Conservation (phyloP, 441 rosid species). For the Capsella rubella region DNA sequence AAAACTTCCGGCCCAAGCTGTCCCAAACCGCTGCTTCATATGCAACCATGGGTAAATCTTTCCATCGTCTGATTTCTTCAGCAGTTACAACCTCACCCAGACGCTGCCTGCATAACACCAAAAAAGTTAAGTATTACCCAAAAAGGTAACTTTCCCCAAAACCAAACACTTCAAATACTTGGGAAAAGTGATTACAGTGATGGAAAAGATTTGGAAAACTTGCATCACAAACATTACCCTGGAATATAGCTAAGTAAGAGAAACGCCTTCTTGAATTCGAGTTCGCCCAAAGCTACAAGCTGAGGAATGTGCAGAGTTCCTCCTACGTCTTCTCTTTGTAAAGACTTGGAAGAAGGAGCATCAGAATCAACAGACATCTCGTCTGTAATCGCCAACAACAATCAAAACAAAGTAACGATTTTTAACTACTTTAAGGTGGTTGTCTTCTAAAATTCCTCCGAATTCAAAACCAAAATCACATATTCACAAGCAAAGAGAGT, state of each 20-base stretch:
- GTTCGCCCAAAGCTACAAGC: slow-evolving; percentile 63
- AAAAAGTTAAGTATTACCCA: neutral
- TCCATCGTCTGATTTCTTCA: slow-evolving; percentile 52
- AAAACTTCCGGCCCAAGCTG: slow-evolving; percentile 35
- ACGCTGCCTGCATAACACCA: slow-evolving; percentile 42
- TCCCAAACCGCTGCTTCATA: slow-evolving; percentile 70
- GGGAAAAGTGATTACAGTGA: neutral
- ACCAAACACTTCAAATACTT: neutral
- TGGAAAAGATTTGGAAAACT: neutral
- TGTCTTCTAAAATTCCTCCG: neutral
- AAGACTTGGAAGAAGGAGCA: slow-evolving; percentile 30
- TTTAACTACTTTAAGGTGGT: neutral
- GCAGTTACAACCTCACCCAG: slow-evolving; percentile 45
- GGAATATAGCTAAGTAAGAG: slow-evolving; percentile 69
- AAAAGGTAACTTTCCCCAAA: neutral
- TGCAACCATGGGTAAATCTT: slow-evolving; percentile 52
- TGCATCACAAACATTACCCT: slow-evolving; percentile 50
- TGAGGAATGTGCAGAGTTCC: slow-evolving; percentile 46
- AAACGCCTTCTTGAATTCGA: slow-evolving; percentile 74
- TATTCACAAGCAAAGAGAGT: neutral
- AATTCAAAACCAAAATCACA: neutral
- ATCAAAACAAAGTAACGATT: slow-evolving; percentile 1
- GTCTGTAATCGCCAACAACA: slow-evolving; percentile 21
- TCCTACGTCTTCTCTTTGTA: slow-evolving; percentile 22
- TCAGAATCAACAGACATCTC: slow-evolving; percentile 27